A percentile compares a stretch with the other conserved stretches of the same genome.
phyloP scores from a whole-genome alignment of 352 stramenopile genomes.

The Phytophthora litchii region DNA sequence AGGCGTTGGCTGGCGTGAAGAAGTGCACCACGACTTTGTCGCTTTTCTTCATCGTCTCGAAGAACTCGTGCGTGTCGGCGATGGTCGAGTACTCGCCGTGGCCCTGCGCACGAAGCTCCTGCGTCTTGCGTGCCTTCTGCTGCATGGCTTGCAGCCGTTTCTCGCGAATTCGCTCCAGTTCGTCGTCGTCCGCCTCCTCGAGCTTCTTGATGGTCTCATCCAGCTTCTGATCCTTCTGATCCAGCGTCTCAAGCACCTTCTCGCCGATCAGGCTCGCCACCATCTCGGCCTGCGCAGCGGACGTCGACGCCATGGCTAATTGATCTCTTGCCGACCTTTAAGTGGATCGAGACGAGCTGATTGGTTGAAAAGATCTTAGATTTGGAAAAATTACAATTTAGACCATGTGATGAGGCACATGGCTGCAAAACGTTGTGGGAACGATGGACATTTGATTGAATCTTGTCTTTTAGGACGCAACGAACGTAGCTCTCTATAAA shows the following conservation, averaged over 20 bases:
- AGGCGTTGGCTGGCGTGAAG: conserved; percentile 92
- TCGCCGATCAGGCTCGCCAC: conserved; percentile 84
- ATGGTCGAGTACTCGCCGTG: conserved; percentile 92
- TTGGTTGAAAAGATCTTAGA: conserved; percentile 23
- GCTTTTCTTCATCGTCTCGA: conserved; percentile 93
- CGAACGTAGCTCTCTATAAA: conserved; percentile 53
- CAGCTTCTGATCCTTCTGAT: conserved; percentile 84
- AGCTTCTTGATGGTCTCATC: conserved; percentile 87
- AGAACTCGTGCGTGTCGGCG: conserved; percentile 94
- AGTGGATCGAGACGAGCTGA: conserved; percentile 11
- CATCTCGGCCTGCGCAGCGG: conserved; percentile 73
- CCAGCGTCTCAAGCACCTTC: conserved; percentile 87
- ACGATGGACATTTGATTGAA: conserved; percentile 11
- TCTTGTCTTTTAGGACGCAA: conserved; percentile 9
- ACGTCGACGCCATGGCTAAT: conserved; percentile 50
- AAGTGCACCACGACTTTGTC: conserved; percentile 95
- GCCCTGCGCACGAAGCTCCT: conserved; percentile 78
- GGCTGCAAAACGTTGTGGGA: conserved; percentile 1
- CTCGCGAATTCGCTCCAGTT: conserved; percentile 89
- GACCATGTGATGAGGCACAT: conserved; percentile 5
- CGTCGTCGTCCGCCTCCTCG: conserved; percentile 87
- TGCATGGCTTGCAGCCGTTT: conserved; percentile 80
- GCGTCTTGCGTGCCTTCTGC: conserved; percentile 62
- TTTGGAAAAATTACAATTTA: conserved; percentile 11
- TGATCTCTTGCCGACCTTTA: conserved; percentile 8